Percentiles rank a stretch among this genome's conserved stretches.
These are phyloP conservation scores for Gentiana dahurica DNA, from an alignment of 257 asterid genomes.

Conservation along the genomic window DNA sequence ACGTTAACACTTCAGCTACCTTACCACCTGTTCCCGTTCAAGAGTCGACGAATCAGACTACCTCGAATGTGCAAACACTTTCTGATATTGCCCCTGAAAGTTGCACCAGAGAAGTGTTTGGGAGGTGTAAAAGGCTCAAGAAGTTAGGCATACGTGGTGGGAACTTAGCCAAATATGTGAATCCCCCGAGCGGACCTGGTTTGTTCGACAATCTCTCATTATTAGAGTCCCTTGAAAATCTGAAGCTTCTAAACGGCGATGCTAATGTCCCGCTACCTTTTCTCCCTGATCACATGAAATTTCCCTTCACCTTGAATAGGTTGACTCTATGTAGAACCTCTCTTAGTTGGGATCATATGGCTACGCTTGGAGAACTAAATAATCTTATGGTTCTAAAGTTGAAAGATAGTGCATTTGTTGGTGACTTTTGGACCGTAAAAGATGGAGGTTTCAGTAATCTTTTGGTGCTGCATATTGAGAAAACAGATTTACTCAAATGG, in stretches of 20 bases:
- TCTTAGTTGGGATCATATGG: slow-evolving; percentile 1
- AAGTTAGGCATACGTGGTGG: slow-evolving; percentile 27
- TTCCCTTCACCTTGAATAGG: slow-evolving; percentile 1
- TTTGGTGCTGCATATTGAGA: slow-evolving; percentile 8
- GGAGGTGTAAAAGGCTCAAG: slow-evolving; percentile 16
- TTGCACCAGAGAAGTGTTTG: slow-evolving; percentile 19
- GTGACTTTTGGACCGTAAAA: slow-evolving; percentile 11
- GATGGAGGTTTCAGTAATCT: slow-evolving; percentile 12
- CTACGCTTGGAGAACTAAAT: neutral
- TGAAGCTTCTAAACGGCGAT: slow-evolving; percentile 31
- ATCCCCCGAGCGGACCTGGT: neutral
- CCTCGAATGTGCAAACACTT: slow-evolving; percentile 27
- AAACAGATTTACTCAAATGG: slow-evolving; percentile 9
- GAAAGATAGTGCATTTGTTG: neutral
- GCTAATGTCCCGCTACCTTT: neutral
- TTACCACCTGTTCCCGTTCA: neutral
- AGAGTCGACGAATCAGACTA: neutral
- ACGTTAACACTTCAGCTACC: slow-evolving; percentile 22
- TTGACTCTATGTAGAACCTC: slow-evolving; percentile 2
- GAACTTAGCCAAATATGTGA: neutral
- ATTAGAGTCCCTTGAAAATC: slow-evolving; percentile 14
- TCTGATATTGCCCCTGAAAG: slow-evolving; percentile 16
- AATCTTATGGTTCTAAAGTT: neutral
- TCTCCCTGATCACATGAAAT: neutral
- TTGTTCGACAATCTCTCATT: slow-evolving; percentile 4